phyloP scores from a whole-genome alignment of 495 filamentous ascomycete genomes.

The Opeltia flavorubescens region DNA sequence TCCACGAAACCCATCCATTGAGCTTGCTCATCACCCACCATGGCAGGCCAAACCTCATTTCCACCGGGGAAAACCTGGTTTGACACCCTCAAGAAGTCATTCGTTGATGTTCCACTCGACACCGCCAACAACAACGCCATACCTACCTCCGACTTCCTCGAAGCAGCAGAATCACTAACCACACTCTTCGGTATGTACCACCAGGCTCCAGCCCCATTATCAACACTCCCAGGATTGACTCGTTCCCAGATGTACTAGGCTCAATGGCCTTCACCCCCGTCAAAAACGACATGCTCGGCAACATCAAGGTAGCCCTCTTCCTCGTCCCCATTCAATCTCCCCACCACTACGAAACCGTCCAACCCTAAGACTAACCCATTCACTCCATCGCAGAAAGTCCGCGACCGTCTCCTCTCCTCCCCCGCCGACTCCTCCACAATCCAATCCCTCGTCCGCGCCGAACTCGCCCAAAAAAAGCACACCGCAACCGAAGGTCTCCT shows the following conservation, averaged over 20 bases:
- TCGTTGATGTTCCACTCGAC: conserved; percentile 66
- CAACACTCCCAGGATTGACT: too few relatives aligned
- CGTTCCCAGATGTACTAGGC: conserved; percentile 55
- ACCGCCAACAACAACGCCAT: conserved; percentile 60
- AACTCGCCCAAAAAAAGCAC: conserved; percentile 77
- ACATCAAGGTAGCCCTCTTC: conserved; percentile 56
- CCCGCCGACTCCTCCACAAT: conserved; percentile 64
- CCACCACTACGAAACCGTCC: conserved; percentile 8
- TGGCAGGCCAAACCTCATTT: conserved; percentile 11
- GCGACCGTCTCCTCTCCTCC: conserved; percentile 63
- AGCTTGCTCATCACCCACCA: not conserved
- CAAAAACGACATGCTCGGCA: conserved; percentile 80
- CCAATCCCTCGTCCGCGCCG: conserved; percentile 70
- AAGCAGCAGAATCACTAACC: conserved; percentile 73
- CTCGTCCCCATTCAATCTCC: conserved; percentile 5
- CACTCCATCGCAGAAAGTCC: conserved; percentile 59
- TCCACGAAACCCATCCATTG: too few relatives aligned
- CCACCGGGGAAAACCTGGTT: conserved; percentile 67
- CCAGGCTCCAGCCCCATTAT: not conserved
- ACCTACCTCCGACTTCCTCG: conserved; percentile 74
- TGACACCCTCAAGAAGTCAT: conserved; percentile 67
- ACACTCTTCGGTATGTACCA: conserved; percentile 63
- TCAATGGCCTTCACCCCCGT: conserved; percentile 72
- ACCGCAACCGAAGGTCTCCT: conserved; percentile 75
- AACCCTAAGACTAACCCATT: conserved; percentile 3